Evolutionary conservation across 495 filamentous ascomycete genomes (phyloP).

Genomic region (Evernia prunastri): DNA sequence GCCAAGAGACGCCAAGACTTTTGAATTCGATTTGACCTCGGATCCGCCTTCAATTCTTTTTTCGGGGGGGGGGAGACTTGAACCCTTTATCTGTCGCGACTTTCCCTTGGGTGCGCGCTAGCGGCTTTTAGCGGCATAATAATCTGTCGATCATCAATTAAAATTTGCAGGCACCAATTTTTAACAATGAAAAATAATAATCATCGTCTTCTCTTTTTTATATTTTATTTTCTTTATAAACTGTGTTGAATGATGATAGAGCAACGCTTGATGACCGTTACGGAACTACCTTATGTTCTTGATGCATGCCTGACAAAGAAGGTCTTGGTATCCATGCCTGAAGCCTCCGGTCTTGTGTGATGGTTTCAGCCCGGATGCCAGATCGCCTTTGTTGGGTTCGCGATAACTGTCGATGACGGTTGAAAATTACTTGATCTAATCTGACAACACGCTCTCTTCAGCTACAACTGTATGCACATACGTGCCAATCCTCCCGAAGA

Average conservation of each 20-base stretch:
- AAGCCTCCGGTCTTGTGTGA: conserved; percentile 30
- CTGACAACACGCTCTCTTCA: conserved; percentile 32
- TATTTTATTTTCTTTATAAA: background rate
- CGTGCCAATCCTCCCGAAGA: background rate
- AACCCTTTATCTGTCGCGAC: conserved; percentile 14
- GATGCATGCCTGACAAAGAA: conserved; percentile 4
- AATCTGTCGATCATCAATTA: conserved; percentile 9
- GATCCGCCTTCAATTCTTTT: conserved; percentile 17
- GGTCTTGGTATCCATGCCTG: conserved; percentile 10
- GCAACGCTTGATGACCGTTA: conserved; percentile 33
- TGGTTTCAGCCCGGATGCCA: conserved; percentile 37
- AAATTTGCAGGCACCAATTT: background rate
- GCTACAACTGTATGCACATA: background rate
- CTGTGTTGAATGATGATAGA: conserved; percentile 39
- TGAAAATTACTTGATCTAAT: conserved; percentile 57
- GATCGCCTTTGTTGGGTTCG: conserved; percentile 6
- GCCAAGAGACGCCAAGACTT: background rate
- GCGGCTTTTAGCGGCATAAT: conserved; percentile 6
- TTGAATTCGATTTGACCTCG: background rate
- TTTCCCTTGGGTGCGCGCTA: conserved; percentile 14
- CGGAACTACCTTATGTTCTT: background rate
- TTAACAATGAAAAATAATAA: too few relatives aligned
- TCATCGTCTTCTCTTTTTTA: background rate
- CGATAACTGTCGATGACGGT: conserved; percentile 37
- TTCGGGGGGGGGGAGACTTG: conserved; percentile 24